A percentile compares a stretch with the other conserved stretches of the same genome.
Evolutionary conservation across 1,284 basidiomycete genomes (phyloP).

Genomic region (Coriolopsis trogii): DNA sequence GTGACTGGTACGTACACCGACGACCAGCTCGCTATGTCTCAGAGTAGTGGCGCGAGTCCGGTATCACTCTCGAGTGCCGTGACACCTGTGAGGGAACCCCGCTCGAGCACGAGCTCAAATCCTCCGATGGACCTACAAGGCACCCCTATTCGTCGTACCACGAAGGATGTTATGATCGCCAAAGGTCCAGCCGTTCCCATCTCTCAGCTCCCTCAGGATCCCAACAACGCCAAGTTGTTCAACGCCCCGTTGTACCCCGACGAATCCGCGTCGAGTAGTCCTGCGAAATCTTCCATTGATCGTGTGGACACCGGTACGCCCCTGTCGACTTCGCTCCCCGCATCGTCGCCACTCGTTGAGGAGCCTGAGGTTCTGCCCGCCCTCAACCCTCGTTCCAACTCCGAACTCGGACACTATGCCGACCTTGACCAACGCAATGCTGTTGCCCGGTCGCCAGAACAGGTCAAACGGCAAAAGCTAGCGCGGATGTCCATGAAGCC

Average conservation of each 20-base stretch:
- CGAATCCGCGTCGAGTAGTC: slow-evolving; percentile 43
- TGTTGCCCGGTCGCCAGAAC: slow-evolving; percentile 53
- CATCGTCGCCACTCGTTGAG: slow-evolving; percentile 48
- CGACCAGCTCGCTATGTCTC: slow-evolving; percentile 39
- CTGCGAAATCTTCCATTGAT: slow-evolving; percentile 50
- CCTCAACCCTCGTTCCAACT: slow-evolving; percentile 63
- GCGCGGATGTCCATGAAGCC: slow-evolving; percentile 56
- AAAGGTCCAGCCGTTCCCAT: slow-evolving; percentile 61
- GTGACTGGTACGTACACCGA: slow-evolving; percentile 75
- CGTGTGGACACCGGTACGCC: slow-evolving; percentile 52
- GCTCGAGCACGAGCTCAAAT: slow-evolving; percentile 61
- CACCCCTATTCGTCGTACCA: slow-evolving; percentile 44
- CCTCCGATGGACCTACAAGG: slow-evolving; percentile 36
- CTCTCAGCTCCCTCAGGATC: slow-evolving; percentile 58
- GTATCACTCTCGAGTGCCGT: slow-evolving; percentile 27
- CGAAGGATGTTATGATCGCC: slow-evolving; percentile 59
- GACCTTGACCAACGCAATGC: slow-evolving; percentile 50
- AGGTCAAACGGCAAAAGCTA: slow-evolving; percentile 48
- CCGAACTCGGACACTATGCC: slow-evolving; percentile 77
- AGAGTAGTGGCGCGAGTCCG: slow-evolving; percentile 29
- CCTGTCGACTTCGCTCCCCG: slow-evolving; percentile 59
- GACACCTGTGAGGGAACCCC: slow-evolving; percentile 35
- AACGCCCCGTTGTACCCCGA: slow-evolving; percentile 41
- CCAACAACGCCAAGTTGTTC: slow-evolving; percentile 65
- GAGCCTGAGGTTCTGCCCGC: slow-evolving; percentile 40